Conservation (phyloP, 2,329 filamentous ascomycete genomes). For the Ilyonectria robusta region DNA sequence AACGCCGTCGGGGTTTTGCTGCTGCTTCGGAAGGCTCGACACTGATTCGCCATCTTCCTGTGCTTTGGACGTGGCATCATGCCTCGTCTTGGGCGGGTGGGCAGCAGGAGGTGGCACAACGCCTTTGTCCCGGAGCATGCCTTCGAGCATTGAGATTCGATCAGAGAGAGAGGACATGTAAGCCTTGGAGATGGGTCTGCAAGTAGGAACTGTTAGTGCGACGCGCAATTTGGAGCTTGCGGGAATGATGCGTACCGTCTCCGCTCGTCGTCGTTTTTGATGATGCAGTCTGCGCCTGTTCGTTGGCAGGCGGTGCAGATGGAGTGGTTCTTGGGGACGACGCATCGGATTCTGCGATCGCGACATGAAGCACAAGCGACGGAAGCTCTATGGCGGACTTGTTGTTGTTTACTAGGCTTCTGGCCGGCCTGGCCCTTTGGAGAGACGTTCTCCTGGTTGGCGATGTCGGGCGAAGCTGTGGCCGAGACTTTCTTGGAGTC, state of each 20-base stretch:
- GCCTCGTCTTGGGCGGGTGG: slow-evolving; percentile 67
- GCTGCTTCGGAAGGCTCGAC: slow-evolving; percentile 21
- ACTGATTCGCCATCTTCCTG: slow-evolving; percentile 38
- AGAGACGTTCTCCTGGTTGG: slow-evolving; percentile 54
- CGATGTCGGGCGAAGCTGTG: slow-evolving; percentile 41
- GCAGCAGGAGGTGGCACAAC: slow-evolving; percentile 64
- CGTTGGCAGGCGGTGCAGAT: slow-evolving; percentile 68
- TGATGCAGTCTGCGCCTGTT: slow-evolving; percentile 65
- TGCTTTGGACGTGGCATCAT: slow-evolving; percentile 51
- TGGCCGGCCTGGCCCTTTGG: slow-evolving; percentile 45
- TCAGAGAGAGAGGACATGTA: slow-evolving; percentile 72
- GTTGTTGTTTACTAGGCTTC: slow-evolving; percentile 53
- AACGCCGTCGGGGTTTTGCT: slow-evolving; percentile 22
- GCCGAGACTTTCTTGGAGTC: slow-evolving; percentile 33
- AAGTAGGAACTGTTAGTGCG: slow-evolving; percentile 13
- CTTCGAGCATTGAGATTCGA: slow-evolving; percentile 66
- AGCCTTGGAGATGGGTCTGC: slow-evolving; percentile 69
- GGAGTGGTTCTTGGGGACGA: slow-evolving; percentile 65
- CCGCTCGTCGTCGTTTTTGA: slow-evolving; percentile 71
- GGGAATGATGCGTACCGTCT: slow-evolving; percentile 57
- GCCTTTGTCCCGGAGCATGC: slow-evolving; percentile 65
- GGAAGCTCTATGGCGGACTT: slow-evolving; percentile 64
- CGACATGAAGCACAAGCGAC: slow-evolving; percentile 70
- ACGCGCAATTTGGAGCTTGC: slow-evolving; percentile 25
- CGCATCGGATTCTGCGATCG: slow-evolving; percentile 63